A percentile compares a stretch with the other conserved stretches of the same genome.
Evolutionary conservation across 2,329 filamentous ascomycete genomes (phyloP).

Genomic region (Hansfordia pulvinata): DNA sequence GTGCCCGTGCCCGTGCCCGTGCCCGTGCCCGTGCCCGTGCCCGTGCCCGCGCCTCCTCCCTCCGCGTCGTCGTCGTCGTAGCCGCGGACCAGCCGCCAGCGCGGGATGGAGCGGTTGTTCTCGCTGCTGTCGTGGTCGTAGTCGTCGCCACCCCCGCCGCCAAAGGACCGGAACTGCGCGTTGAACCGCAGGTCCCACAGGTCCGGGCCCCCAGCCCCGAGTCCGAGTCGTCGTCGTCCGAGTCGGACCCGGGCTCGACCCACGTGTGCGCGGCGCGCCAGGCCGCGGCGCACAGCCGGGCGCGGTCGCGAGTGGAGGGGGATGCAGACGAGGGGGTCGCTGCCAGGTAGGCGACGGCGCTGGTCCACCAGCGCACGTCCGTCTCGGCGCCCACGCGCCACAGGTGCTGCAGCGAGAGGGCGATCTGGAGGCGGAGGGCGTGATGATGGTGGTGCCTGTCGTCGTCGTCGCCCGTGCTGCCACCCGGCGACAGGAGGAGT

Average conservation of each 20-base stretch:
- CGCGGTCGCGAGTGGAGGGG: too few relatives aligned
- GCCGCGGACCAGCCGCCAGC: conserved; percentile 30
- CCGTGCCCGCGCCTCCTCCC: conserved; percentile 12
- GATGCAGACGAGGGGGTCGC: conserved; percentile 12
- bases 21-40: too few relatives aligned
- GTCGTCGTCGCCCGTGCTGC: too few relatives aligned
- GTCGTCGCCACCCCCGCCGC: too few relatives aligned
- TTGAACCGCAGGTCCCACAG: conserved; percentile 56
- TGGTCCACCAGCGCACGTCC: conserved; percentile 61
- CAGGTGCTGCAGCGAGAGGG: conserved; percentile 75
- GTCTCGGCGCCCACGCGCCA: conserved; percentile 68
- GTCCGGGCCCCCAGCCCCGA: conserved; percentile 36
- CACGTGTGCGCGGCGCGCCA: conserved; percentile 33
- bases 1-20: too few relatives aligned
- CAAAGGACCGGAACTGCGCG: conserved; percentile 29
- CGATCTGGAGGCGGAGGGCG: conserved; percentile 42
- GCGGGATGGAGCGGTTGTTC: conserved; percentile 27
- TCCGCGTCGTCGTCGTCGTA: conserved; percentile 8
- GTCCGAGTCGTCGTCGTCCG: conserved; percentile 20
- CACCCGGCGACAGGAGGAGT: too few relatives aligned
- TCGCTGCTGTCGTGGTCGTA: conserved; percentile 10
- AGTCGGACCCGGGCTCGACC: too few relatives aligned
- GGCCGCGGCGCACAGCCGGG: too few relatives aligned
- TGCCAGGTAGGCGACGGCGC: conserved; percentile 59
- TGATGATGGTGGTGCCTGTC: neutral